Conservation (phyloP, 2,329 filamentous ascomycete species). For the Botrytis tulipae region DNA sequence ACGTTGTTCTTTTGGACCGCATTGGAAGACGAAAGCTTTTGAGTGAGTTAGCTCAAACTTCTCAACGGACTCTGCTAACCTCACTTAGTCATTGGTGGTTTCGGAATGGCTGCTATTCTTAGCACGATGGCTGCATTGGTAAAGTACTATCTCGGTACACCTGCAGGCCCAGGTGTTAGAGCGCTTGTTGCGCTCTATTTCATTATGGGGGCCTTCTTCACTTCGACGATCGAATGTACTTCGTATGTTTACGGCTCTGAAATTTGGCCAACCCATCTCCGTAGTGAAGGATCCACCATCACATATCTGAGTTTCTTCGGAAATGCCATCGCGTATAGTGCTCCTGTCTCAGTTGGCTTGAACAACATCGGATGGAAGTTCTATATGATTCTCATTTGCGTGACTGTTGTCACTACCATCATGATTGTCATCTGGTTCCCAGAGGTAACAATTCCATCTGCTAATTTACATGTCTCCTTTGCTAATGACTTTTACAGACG, state of each 20-base stretch:
- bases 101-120: conserved; percentile 30
- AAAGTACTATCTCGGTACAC: conserved; percentile 17
- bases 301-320: conserved; percentile 12
- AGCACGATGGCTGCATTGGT: conserved; percentile 24
- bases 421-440: conserved; percentile 35
- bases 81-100: conserved; percentile 28
- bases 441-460: conserved; percentile 25
- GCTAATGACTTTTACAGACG: conserved; percentile 23
- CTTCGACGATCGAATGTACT: conserved; percentile 14
- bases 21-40: conserved; percentile 9
- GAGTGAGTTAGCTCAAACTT: neutral
- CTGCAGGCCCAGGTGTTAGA: conserved; percentile 5
- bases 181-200: conserved; percentile 19
- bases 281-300: conserved; percentile 26
- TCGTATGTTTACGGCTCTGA: conserved; percentile 40
- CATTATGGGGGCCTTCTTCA: conserved; percentile 13
- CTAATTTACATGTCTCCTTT: no score
- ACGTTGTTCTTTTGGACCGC: conserved; percentile 10
- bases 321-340: conserved; percentile 13
- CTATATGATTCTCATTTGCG: conserved; percentile 36
- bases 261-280: conserved; percentile 40
- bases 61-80: conserved; percentile 16
- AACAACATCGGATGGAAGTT: conserved; percentile 39
- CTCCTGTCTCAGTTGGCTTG: conserved; percentile 13
- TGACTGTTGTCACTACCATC: conserved; percentile 32